phyloP scores from a whole-genome alignment of 306 rosid genomes.

The Ammopiptanthus mongolicus region DNA sequence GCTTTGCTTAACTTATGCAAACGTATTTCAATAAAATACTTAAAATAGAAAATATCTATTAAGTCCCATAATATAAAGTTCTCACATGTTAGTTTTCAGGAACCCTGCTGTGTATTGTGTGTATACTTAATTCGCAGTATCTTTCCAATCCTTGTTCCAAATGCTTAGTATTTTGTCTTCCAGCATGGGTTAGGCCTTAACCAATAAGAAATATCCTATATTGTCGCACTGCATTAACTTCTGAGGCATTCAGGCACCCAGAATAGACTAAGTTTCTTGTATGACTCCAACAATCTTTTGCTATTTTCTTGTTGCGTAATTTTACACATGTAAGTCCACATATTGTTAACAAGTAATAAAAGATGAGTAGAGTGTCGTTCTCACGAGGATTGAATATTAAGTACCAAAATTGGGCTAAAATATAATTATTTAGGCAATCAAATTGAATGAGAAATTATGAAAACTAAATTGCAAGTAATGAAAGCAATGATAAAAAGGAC shows the following conservation, averaged over 20 bases:
- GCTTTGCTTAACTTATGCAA: neutral
- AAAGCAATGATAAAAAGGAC: too few species aligned
- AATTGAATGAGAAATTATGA: too few species aligned
- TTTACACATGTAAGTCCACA: too few species aligned
- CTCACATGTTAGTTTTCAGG: neutral
- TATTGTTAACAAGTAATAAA: too few species aligned
- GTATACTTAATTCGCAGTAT: neutral
- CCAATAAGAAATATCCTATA: neutral
- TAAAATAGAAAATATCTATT: neutral
- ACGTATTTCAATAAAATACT: slow-evolving; percentile 9
- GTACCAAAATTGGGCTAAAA: too few species aligned
- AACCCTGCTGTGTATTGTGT: neutral
- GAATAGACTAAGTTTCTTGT: slow-evolving; percentile 4
- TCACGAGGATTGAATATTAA: too few species aligned
- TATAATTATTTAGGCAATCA: too few species aligned
- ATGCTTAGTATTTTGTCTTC: neutral
- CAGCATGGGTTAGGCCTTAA: neutral
- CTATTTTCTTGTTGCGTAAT: too few species aligned
- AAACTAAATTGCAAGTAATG: too few species aligned
- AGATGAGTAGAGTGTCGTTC: too few species aligned
- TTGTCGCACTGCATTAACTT: neutral
- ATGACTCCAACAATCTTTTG: slow-evolving; percentile 11
- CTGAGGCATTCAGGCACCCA: slow-evolving; percentile 10
- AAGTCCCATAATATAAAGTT: neutral
- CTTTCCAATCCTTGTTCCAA: slow-evolving; percentile 16